Evolutionary conservation across 148 eudicot species (phyloP), one percentile per base, ranked within the genome.

Genomic region (Selenicereus undatus): DNA sequence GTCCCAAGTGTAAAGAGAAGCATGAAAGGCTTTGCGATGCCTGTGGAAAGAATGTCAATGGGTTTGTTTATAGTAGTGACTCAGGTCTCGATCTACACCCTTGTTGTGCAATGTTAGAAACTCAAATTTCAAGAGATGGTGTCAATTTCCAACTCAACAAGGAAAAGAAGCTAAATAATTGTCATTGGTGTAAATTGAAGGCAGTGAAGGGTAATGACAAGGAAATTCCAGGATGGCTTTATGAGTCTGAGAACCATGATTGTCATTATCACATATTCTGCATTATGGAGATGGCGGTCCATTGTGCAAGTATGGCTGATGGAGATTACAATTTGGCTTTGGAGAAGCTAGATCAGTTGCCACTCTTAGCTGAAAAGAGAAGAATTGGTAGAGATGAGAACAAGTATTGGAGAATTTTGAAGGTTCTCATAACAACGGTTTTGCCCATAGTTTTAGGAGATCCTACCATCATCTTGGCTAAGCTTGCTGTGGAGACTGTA

Each of bases 201-300:
- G 29, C 20, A 42, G 77, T 73, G 0, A 3, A 32, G 27, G 77
- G 62, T 0, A 78, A 45, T 30, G 36, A 16, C 11, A 26, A 42
- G 5, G 22, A 62, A 2, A 13, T 73, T 29, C 74, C 74, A 0
- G 81, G 85, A 8, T 82, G 76, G 62, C 50, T 36, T 22, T 82
- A 82, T 18, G 78, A 48, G 24, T 73, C 74, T 9, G 72, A 30
- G 30, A 48, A 69, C 4, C 35, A 29, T 3, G 79, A 76, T 3
- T 78, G n/a, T 36, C 74, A 75, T 14, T 82, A 62, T 20, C 85
- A 82, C 16, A 81, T 78, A 10, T 35, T 3, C 35, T 82, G 85
- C 35, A 52, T 75, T 16, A 75, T 75, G 77, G 65, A 75, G 0
- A 75, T 75, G 64, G 77, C 65, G 7, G 24, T 75, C 14, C 65